phyloP scores from a whole-genome alignment of 2,329 filamentous ascomycete genomes.

The Pseudogymnoascus sp. region DNA sequence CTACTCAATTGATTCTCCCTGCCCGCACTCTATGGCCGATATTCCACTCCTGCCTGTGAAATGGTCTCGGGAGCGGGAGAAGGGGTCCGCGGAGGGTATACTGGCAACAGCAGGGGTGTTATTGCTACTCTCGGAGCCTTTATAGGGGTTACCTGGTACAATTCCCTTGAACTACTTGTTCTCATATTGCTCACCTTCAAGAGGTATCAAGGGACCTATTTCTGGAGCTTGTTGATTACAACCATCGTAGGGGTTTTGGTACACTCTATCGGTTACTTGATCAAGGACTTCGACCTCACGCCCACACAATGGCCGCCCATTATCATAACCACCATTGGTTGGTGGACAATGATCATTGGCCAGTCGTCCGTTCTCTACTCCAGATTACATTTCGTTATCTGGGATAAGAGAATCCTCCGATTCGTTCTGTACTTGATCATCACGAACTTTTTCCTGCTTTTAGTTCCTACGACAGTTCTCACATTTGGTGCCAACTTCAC shows the following conservation, averaged over 20 bases:
- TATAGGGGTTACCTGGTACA: slow-evolving; percentile 30
- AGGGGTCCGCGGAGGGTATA: background rate
- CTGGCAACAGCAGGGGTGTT: background rate
- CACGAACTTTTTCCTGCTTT: slow-evolving; percentile 39
- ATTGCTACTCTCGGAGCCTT: slow-evolving; percentile 22
- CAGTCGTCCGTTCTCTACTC: slow-evolving; percentile 49
- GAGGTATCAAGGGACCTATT: slow-evolving; percentile 31
- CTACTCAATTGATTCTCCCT: background rate
- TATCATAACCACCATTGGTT: slow-evolving; percentile 32
- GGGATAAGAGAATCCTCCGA: slow-evolving; percentile 37
- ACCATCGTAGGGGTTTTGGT: slow-evolving; percentile 30
- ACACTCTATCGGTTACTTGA: slow-evolving; percentile 38
- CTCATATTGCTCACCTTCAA: slow-evolving; percentile 33
- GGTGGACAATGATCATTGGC: slow-evolving; percentile 49
- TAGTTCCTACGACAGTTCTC: slow-evolving; percentile 42
- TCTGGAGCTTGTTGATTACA: slow-evolving; percentile 33
- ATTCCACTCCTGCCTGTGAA: background rate
- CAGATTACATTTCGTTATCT: slow-evolving; percentile 45
- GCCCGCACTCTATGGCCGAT: background rate
- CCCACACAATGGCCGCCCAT: slow-evolving; percentile 41
- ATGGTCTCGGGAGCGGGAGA: background rate
- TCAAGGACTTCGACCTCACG: slow-evolving; percentile 32
- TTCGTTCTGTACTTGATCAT: slow-evolving; percentile 46
- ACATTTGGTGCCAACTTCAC: slow-evolving; percentile 33
- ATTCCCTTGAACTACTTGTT: slow-evolving; percentile 31